Base-by-base conservation (phyloP, 495 filamentous ascomycete species). In the Trichoderma gamsii region DNA sequence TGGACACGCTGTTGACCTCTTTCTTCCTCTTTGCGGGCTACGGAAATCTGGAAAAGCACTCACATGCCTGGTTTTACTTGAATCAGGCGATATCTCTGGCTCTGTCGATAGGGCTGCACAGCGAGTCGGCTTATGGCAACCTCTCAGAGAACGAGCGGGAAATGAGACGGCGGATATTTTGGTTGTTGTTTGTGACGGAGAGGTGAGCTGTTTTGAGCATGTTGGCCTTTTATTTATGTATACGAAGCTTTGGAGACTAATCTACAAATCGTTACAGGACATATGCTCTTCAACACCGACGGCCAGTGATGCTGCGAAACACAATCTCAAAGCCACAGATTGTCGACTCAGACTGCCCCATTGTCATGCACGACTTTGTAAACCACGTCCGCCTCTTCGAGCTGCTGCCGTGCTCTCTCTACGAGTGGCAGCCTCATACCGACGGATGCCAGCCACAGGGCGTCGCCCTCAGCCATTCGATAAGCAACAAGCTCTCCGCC, bases 1-100 rank as follows among this genome's bases (percentile, higher is more conserved):
- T 61, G 11, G 56, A 61, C 25, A 61, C 56, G 1, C 56, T 61
- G 25, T 25, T 65, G 32, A 80, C 78, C 25, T 75, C 73, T 67
- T 81, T 78, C 71, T 80, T 77, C 67, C 76, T 76, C 15, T 72
- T 70, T 27, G 69, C 69, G 1, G 66, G 65, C 3, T 59, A 70
- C 18, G 70, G 68, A 43, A 59, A 44, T 64, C 29, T 70, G 16
- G 69, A 67, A 3, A 68, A 63, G 51, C 65, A 70, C 38, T 69
- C 68, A 21, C 44, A 67, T 4, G 71, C 71, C 12, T 70, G 71
- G 69, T 70, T 66, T 32, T 72, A 72, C 61, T 63, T 72, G 25
- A n/a, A 69, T 64, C 68, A 80, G 70, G 66, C 71, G 1, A 72
- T 72, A 43, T 67, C 69, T 0, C 43, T 69, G 18, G 64, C 70